phyloP scores from a whole-genome alignment of 352 stramenopile species.

The Salisapilia sapeloensis region DNA sequence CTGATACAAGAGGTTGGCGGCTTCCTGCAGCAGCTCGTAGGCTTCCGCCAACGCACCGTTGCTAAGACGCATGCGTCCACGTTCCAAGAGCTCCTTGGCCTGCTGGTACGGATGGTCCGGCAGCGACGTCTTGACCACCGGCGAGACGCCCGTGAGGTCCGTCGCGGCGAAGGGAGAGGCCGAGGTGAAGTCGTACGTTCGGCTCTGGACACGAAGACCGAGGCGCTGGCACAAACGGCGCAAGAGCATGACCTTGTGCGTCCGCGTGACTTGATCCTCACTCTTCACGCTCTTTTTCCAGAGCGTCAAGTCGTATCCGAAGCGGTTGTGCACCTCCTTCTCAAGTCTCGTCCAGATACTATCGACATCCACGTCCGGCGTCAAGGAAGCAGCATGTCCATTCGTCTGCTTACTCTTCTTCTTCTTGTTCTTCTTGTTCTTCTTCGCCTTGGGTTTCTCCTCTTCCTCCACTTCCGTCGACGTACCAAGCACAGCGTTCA shows the following conservation, averaged over 20 bases:
- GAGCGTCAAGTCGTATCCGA: constrained; percentile 58
- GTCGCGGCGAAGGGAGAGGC: constrained; percentile 71
- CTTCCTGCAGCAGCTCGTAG: constrained; percentile 82
- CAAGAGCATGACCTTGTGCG: constrained; percentile 71
- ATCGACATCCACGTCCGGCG: constrained; percentile 12
- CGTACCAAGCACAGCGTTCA: constrained; percentile 73
- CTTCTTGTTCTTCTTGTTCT: constrained; percentile 24
- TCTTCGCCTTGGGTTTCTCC: constrained; percentile 11
- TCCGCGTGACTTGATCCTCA: constrained; percentile 13
- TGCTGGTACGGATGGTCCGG: constrained; percentile 59
- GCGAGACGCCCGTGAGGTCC: constrained; percentile 87
- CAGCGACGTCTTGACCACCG: constrained; percentile 87
- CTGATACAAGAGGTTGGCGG: constrained; percentile 86
- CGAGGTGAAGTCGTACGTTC: constrained; percentile 74
- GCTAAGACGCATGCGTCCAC: constrained; percentile 68
- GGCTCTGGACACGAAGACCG: constrained; percentile 81
- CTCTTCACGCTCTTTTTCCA: constrained; percentile 47
- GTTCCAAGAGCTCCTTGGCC: constrained; percentile 77
- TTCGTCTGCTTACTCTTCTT: constrained; percentile 4
- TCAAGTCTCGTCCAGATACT: constrained; percentile 40
- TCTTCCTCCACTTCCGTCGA: constrained; percentile 3
- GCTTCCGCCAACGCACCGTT: constrained; percentile 52
- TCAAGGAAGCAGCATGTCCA: constrained; percentile 4
- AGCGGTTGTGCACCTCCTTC: constrained; percentile 50
- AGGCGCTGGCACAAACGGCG: constrained; percentile 87